phyloP scores from a whole-genome alignment of 1,284 basidiomycete species.

The Cronartium ribicola region DNA sequence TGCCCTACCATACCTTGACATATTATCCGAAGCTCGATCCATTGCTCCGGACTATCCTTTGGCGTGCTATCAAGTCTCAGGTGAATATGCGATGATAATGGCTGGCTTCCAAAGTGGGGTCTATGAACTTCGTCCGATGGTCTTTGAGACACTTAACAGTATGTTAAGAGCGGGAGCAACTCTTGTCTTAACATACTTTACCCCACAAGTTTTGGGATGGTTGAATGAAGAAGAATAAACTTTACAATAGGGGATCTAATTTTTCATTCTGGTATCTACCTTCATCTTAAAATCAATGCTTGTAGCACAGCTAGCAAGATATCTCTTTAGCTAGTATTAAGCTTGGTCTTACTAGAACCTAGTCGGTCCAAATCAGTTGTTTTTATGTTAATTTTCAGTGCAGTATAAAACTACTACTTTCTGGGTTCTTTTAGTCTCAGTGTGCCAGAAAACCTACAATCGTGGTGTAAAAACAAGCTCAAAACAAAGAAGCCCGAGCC shows the following conservation, averaged over 20 bases:
- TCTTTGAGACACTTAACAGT: constrained; percentile 83
- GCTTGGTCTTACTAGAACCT: no score
- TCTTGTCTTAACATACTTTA: constrained; percentile 30
- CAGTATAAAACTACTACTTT: no score
- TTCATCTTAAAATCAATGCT: background rate
- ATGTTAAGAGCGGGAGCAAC: constrained; percentile 80
- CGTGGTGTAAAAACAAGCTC: no score
- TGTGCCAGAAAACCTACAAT: no score
- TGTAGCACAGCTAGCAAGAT: no score
- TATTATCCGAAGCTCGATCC: constrained; percentile 80
- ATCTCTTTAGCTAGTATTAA: no score
- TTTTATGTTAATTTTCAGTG: no score
- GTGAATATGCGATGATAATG: constrained; percentile 94
- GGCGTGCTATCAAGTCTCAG: constrained; percentile 86
- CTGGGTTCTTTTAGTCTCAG: no score
- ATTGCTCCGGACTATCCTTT: constrained; percentile 80
- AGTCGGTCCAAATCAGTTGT: no score
- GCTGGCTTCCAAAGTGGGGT: constrained; percentile 90
- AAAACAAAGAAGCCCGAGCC: no score
- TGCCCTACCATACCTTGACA: constrained; percentile 89
- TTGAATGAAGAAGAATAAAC: background rate
- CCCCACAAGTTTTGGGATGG: constrained; percentile 30
- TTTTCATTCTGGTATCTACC: background rate
- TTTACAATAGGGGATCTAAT: background rate
- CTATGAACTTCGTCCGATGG: constrained; percentile 85